Evolutionary conservation across 108 stramenopile species (phyloP).

Genomic region (Parietichytrium sp.): DNA sequence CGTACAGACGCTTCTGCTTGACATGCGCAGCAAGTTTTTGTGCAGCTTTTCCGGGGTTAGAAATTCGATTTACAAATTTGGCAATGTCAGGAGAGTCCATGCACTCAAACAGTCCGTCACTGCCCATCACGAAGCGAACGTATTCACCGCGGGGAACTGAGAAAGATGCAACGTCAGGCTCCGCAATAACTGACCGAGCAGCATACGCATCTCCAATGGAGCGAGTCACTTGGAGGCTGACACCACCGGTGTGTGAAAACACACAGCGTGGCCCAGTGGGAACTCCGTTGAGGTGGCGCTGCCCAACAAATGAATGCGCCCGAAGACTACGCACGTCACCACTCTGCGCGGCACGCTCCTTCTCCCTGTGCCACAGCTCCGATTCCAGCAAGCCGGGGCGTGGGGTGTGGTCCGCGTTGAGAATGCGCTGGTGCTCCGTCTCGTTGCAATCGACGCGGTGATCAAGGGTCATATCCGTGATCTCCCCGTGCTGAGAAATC

Average conservation of each 20-base stretch:
- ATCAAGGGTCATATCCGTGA: not conserved
- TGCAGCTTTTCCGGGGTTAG: not conserved
- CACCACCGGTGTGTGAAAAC: not conserved
- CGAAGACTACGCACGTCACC: constrained; percentile 28
- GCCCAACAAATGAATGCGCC: constrained; percentile 18
- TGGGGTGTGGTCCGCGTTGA: not conserved
- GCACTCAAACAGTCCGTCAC: constrained; percentile 4
- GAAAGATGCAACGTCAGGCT: constrained; percentile 23
- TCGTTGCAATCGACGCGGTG: constrained; percentile 37
- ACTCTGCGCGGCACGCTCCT: not conserved
- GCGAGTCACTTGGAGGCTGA: constrained; percentile 13
- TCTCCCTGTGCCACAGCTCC: constrained; percentile 31
- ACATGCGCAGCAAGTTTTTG: constrained; percentile 19
- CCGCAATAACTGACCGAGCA: constrained; percentile 1
- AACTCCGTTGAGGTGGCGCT: not conserved
- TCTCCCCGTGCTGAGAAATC: not conserved
- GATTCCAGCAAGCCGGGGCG: not conserved
- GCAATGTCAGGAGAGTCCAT: constrained; percentile 2
- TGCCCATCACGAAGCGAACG: constrained; percentile 5
- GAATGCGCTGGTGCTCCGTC: constrained; percentile 15
- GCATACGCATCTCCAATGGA: constrained; percentile 27
- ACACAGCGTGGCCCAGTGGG: not conserved
- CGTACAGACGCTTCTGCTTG: constrained; percentile 36
- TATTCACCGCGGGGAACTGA: constrained; percentile 10
- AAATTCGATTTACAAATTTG: not conserved